A percentile compares a stretch with the other conserved stretches of the same genome.
Evolutionary conservation across 148 eudicot genomes (phyloP).

Genomic region (Selenicereus undatus): DNA sequence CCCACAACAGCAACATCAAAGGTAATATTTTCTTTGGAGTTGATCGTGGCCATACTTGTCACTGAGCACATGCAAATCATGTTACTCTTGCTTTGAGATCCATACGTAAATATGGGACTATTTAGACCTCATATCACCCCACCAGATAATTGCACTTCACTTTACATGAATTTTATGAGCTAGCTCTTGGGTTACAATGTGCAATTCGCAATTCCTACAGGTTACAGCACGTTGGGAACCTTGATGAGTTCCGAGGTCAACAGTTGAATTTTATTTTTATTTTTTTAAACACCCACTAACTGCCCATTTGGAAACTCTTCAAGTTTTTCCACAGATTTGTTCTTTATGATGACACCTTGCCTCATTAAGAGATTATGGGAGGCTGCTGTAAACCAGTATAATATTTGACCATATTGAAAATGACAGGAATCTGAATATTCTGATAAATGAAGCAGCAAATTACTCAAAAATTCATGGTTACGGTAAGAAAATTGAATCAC

Average conservation of each 20-base stretch:
- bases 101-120: constrained; percentile 16
- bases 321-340: background rate
- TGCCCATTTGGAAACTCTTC: background rate
- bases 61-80: constrained; percentile 65
- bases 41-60: constrained; percentile 41
- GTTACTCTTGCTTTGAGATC: constrained; percentile 53
- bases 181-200: background rate
- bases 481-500: background rate
- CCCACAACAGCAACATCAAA: constrained; percentile 30
- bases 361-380: background rate
- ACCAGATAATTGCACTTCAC: background rate
- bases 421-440: constrained; percentile 8
- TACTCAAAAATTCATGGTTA: background rate
- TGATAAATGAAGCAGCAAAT: background rate
- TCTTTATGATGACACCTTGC: background rate
- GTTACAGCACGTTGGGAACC: constrained; percentile 14
- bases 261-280: background rate
- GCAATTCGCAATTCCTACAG: constrained; percentile 10
- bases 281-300: background rate
- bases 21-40: constrained; percentile 14
- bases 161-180: background rate
- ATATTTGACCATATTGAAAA: constrained; percentile 6
- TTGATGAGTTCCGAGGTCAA: constrained; percentile 20
- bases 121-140: background rate
- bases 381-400: background rate